phyloP scores from a whole-genome alignment of 441 rosid species.

The Bruguiera hainesii region DNA sequence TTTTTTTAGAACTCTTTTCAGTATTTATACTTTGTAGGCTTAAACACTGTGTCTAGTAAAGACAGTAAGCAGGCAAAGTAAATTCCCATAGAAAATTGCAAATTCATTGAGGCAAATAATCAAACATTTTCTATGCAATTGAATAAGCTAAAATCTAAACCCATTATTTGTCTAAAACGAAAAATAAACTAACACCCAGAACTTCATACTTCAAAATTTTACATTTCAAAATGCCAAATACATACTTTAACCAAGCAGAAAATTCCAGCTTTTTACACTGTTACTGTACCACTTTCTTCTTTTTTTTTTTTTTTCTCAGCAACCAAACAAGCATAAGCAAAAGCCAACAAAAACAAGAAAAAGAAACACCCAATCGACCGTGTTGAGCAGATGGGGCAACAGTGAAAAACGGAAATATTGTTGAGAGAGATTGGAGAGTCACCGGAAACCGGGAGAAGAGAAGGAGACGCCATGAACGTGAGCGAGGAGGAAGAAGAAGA shows the following conservation, averaged over 20 bases:
- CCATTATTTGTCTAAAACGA: too few relatives aligned
- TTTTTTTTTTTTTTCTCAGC: background rate
- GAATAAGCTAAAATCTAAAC: background rate
- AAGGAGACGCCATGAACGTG: conserved; percentile 28
- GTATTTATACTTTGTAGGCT: background rate
- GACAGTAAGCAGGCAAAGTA: too few relatives aligned
- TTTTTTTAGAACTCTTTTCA: too few relatives aligned
- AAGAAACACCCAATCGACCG: background rate
- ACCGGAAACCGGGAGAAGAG: conserved; percentile 33
- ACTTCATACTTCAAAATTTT: background rate
- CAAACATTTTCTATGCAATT: conserved; percentile 7
- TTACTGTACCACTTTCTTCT: background rate
- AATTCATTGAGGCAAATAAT: conserved; percentile 1
- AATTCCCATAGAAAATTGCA: too few relatives aligned
- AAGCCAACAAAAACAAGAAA: background rate
- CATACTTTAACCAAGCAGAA: background rate
- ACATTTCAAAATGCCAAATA: background rate
- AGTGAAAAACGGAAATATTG: background rate
- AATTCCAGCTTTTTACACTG: background rate
- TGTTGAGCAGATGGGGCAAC: background rate
- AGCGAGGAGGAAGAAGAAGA: too few relatives aligned
- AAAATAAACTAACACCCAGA: background rate
- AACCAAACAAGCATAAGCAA: background rate
- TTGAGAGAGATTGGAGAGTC: conserved; percentile 7
- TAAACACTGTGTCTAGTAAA: too few relatives aligned